Evolutionary conservation across 129 eudicot genomes (phyloP).

Genomic region (Ambrosia artemisiifolia): DNA sequence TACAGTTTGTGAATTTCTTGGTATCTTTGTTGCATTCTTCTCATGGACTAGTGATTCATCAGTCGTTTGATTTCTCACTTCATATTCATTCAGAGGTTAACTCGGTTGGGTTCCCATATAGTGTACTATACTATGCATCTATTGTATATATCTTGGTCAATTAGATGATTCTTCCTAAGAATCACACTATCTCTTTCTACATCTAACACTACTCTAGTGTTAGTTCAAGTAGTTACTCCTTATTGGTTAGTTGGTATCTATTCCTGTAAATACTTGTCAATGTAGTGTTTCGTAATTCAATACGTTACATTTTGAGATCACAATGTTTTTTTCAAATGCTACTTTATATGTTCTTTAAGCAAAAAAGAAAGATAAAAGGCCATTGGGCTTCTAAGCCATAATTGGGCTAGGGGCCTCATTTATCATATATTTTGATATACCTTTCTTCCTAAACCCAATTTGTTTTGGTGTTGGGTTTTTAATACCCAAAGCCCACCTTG

Average conservation of each 20-base stretch:
- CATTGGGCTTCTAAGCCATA: background rate
- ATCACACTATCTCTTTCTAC: background rate
- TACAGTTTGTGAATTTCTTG: background rate
- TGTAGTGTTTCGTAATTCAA: too few relatives aligned
- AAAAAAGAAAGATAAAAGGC: too few relatives aligned
- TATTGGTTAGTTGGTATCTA: too few relatives aligned
- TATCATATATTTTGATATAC: background rate
- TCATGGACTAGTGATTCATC: background rate
- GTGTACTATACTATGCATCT: too few relatives aligned
- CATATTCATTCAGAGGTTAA: background rate
- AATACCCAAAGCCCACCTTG: slow-evolving; percentile 2
- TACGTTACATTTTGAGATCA: too few relatives aligned
- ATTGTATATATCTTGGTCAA: too few relatives aligned
- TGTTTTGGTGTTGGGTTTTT: background rate
- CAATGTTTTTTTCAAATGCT: too few relatives aligned
- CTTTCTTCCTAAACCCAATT: background rate
- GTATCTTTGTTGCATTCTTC: background rate
- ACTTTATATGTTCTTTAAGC: too few relatives aligned
- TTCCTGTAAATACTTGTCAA: too few relatives aligned
- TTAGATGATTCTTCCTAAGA: background rate
- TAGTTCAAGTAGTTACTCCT: background rate
- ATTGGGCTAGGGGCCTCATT: background rate
- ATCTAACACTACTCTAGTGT: background rate
- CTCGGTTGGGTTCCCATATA: background rate
- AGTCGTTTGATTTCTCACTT: background rate